phyloP scores from a whole-genome alignment of 192 early-diverging fungal genomes.

The Dispira simplex region DNA sequence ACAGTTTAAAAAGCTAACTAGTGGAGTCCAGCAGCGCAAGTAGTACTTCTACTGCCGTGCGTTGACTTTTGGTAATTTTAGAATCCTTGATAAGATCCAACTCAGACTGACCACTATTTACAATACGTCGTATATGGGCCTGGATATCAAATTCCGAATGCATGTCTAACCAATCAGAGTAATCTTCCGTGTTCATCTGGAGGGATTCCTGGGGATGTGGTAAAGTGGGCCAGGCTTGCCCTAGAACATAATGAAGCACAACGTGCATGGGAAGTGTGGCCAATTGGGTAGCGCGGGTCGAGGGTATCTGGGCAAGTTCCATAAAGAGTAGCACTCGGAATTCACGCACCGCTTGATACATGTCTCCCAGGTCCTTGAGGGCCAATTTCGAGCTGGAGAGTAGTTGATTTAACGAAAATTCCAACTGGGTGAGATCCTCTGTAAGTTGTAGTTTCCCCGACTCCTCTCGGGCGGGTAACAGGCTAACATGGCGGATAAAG shows the following conservation, averaged over 20 bases:
- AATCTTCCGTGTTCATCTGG: neutral
- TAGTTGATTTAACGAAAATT: conserved; percentile 5
- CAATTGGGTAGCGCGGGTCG: neutral
- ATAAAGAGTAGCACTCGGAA: neutral
- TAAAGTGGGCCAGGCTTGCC: neutral
- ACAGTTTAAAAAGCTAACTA: too few relatives aligned
- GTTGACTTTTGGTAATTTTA: too few relatives aligned
- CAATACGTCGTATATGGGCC: too few relatives aligned
- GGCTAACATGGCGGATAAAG: conserved; percentile 1
- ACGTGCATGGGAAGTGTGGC: neutral
- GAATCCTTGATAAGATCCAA: too few relatives aligned
- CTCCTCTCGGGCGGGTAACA: neutral
- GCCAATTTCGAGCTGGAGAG: neutral
- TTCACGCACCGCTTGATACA: conserved; percentile 8
- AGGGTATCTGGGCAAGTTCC: neutral
- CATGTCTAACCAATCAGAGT: neutral
- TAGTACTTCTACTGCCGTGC: too few relatives aligned
- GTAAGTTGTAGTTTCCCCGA: conserved; percentile 6
- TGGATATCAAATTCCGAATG: neutral
- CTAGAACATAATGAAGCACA: neutral
- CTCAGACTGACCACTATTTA: too few relatives aligned
- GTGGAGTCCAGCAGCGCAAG: too few relatives aligned
- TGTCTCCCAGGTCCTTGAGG: conserved; percentile 1
- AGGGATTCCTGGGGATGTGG: neutral
- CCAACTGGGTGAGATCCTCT: conserved; percentile 4